phyloP scores from a whole-genome alignment of 2,329 filamentous ascomycete species.

The Ophiocordyceps australis region DNA sequence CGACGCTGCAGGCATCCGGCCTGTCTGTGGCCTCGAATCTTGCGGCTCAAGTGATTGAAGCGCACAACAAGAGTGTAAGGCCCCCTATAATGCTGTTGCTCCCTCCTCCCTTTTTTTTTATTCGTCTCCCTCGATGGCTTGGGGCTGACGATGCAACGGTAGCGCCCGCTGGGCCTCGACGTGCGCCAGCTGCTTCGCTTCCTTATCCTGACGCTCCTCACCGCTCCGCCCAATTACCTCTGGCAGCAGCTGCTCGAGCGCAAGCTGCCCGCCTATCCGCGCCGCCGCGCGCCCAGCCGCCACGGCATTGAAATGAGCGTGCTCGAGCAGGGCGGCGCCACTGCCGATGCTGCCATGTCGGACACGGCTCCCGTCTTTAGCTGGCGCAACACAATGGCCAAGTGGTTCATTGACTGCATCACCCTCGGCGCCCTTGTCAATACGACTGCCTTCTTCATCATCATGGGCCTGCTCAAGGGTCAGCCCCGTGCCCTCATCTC shows the following conservation, averaged over 20 bases:
- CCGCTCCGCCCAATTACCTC: constrained; percentile 36
- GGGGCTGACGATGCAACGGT: too few relatives aligned
- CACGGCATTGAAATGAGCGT: constrained; percentile 12
- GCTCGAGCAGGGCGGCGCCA: constrained; percentile 7
- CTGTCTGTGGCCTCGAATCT: constrained; percentile 35
- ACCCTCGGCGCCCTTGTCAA: constrained; percentile 26
- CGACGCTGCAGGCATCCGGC: constrained; percentile 31
- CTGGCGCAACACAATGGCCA: constrained; percentile 21
- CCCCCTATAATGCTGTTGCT: constrained; percentile 1
- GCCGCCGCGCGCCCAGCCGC: constrained; percentile 2
- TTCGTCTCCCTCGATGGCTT: too few relatives aligned
- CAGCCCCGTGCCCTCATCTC: constrained; percentile 16
- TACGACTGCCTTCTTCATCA: constrained; percentile 24
- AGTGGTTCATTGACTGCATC: constrained; percentile 33
- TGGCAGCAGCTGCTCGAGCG: constrained; percentile 39
- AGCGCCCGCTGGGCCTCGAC: constrained; percentile 25
- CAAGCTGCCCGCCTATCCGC: constrained; percentile 28
- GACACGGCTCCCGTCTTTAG: constrained; percentile 15
- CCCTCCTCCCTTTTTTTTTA: not conserved
- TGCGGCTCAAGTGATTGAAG: constrained; percentile 32
- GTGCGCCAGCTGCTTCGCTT: constrained; percentile 31
- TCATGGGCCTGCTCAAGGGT: constrained; percentile 27
- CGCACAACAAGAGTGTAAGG: constrained; percentile 24
- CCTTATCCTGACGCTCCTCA: constrained; percentile 30
- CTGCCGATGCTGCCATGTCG: constrained; percentile 5